Percentiles rank a stretch among this genome's conserved stretches.
phyloP scores from a whole-genome alignment of 129 eudicot species.

The Flaveria trinervia region DNA sequence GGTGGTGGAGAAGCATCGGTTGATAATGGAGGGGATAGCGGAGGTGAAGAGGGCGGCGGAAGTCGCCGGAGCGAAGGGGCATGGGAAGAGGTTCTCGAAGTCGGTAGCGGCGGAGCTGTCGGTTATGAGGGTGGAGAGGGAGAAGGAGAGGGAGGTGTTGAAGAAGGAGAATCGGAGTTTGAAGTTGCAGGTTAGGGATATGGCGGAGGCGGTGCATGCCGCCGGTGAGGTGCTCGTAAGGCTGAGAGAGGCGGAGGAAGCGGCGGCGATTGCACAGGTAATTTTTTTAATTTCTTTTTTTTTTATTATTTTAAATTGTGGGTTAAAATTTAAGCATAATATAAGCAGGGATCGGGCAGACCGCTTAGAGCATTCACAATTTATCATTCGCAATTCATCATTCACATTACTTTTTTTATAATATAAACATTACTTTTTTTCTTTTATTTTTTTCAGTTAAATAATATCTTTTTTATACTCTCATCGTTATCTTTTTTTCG shows the following conservation, averaged over 20 bases:
- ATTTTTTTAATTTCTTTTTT: not conserved
- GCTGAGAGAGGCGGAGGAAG: slow-evolving; percentile 87
- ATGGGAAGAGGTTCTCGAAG: slow-evolving; percentile 77
- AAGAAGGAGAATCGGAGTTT: slow-evolving; percentile 75
- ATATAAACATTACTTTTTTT: too few species aligned
- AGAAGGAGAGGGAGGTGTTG: slow-evolving; percentile 68
- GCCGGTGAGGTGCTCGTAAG: slow-evolving; percentile 93
- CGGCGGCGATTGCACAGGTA: slow-evolving; percentile 88
- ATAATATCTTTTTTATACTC: too few species aligned
- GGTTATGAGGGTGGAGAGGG: slow-evolving; percentile 72
- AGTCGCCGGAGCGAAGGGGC: slow-evolving; percentile 86
- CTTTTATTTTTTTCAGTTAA: too few species aligned
- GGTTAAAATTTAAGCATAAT: too few species aligned
- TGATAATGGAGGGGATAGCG: slow-evolving; percentile 66
- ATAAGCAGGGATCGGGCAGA: too few species aligned
- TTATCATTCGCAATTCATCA: too few species aligned
- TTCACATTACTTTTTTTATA: too few species aligned
- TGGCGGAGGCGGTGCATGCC: slow-evolving; percentile 98
- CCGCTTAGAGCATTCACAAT: too few species aligned
- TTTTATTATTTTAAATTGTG: too few species aligned
- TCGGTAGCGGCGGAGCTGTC: slow-evolving; percentile 84
- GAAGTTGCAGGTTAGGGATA: slow-evolving; percentile 72
- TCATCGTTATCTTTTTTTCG: too few species aligned
- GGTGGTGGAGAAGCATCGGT: slow-evolving; percentile 57
- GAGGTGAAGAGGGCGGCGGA: slow-evolving; percentile 89